Evolutionary conservation across 495 filamentous ascomycete species (phyloP), one percentile per base, ranked within the genome.

Genomic region (Penicillium fimorum): DNA sequence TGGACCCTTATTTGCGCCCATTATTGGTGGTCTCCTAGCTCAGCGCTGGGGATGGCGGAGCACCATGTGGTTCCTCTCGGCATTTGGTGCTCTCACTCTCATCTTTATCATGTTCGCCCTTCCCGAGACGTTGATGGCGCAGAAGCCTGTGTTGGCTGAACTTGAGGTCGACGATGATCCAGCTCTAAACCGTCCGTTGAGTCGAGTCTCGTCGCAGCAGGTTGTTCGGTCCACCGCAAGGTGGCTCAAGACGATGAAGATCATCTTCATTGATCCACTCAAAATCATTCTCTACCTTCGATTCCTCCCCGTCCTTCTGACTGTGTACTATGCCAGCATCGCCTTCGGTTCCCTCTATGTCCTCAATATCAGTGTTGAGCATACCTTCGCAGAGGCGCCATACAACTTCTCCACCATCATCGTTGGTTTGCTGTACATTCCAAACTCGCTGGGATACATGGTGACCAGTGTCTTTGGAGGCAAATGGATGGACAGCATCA

Each of bases 401-500:
- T 97, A 97, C 71, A 80, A 79, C 62, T 97, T 85, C 74, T 68
- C 75, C 2, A 84, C 84, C 9, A 77, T 91, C 60, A 84, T 93
- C 33, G 73, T 97, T 55, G 79, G 93, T 20, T 75, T 94, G 20
- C 75, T 92, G 5, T 97, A 97, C 67, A 84, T 96, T 29, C 89
- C 92, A 0, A 82, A 83, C 45, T 87, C 88, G 1, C 49, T 94
- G 11, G 93, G 93, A 12, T 97, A 96, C 69, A 66, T 95, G 25
- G 62, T 84, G 4, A 81, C 88, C 7, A 88, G 86, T 57, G 49
- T 89, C 6, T 71, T 91, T 24, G 93, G 93, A 38, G 93, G 93
- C 1, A 76, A 76, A 38, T 97, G 92, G 92, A 88, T 90, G 69
- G 93, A 97, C 70, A 70, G 67, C 32, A 95, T 97, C 70, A 97